phyloP scores from a whole-genome alignment of 495 filamentous ascomycete genomes.

The Massariosphaeria phaeospora region DNA sequence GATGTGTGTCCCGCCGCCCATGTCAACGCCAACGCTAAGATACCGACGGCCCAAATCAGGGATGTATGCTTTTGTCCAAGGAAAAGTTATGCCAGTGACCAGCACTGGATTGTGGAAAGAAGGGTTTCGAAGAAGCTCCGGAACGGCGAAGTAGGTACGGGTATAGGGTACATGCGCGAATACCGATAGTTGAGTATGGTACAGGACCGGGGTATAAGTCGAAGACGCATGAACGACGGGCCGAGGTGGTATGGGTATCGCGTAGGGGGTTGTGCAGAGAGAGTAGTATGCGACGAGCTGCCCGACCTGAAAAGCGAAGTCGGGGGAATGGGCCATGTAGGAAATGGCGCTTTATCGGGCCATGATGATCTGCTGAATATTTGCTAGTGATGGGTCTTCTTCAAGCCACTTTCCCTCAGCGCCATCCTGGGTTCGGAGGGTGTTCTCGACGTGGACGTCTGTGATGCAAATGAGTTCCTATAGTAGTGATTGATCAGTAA shows the following conservation, averaged over 20 bases:
- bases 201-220: background rate
- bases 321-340: background rate
- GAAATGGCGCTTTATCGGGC: slow-evolving; percentile 7
- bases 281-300: background rate
- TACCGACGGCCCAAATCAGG: background rate
- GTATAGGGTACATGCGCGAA: background rate
- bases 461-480: slow-evolving; percentile 41
- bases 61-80: slow-evolving; percentile 18
- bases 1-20: no score
- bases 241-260: background rate
- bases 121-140: background rate
- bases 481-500: no score
- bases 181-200: background rate
- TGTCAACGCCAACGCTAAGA: slow-evolving; percentile 27
- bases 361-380: slow-evolving; percentile 30
- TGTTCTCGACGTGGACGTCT: slow-evolving; percentile 39
- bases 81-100: background rate
- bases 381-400: slow-evolving; percentile 38
- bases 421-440: slow-evolving; percentile 37
- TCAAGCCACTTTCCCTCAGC: slow-evolving; percentile 40
- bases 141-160: background rate
- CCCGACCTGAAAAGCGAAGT: background rate
- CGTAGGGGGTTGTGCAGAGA: slow-evolving; percentile 6
- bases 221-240: background rate
- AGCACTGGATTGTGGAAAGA: background rate